These are phyloP conservation scores for Fragaria iinumae DNA, from an alignment of 306 rosid genomes.

Conservation along the genomic window DNA sequence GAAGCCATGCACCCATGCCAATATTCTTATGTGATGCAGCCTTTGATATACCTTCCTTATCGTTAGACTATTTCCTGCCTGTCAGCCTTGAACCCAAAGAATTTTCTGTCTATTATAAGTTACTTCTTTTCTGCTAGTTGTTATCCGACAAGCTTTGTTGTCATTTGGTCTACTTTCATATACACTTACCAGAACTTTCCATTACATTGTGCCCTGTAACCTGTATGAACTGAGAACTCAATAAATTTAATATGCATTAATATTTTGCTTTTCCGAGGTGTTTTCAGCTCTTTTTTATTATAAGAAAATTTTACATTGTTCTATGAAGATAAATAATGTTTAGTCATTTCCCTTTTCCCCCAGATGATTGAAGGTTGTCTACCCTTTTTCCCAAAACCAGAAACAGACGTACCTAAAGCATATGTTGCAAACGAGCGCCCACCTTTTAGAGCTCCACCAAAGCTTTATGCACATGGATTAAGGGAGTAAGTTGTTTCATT, in stretches of 20 bases:
- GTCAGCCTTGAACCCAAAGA: not conserved
- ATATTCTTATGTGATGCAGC: not conserved
- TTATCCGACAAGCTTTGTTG: not conserved
- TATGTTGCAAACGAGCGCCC: conserved; percentile 82
- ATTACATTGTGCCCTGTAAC: not conserved
- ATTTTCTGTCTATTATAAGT: not conserved
- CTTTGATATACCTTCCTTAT: not conserved
- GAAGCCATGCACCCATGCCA: not conserved
- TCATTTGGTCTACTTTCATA: not conserved
- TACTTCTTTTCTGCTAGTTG: not conserved
- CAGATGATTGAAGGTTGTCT: conserved; percentile 92
- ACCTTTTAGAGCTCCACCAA: conserved; percentile 72
- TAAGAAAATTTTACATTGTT: not conserved
- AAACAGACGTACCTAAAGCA: conserved; percentile 61
- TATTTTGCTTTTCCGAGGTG: not conserved
- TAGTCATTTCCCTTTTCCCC: conserved; percentile 10
- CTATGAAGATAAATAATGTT: conserved; percentile 21
- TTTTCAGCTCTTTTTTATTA: not conserved
- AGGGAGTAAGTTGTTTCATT: conserved; percentile 53
- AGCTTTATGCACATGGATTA: conserved; percentile 70
- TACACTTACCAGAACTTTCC: not conserved
- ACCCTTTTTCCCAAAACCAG: conserved; percentile 64
- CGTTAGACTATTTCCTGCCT: not conserved
- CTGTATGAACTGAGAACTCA: not conserved
- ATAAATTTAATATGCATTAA: not conserved